A percentile compares a stretch with the other conserved stretches of the same genome.
Evolutionary conservation across 768 basidiomycete genomes (phyloP).

Genomic region (Pisolithus tinctorius): DNA sequence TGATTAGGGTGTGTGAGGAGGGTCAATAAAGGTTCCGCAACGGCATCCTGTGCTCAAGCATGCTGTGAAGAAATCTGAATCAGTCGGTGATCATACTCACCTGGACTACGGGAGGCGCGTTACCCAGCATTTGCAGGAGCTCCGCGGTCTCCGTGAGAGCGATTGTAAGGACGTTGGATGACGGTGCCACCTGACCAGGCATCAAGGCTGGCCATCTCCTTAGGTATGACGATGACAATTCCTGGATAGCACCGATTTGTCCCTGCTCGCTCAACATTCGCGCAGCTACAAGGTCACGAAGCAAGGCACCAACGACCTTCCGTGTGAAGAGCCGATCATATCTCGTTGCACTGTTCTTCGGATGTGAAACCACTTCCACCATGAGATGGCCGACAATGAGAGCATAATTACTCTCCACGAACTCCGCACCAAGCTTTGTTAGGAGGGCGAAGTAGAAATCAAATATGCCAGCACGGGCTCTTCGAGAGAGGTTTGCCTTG

Average conservation of each 20-base stretch:
- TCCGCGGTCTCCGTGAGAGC: slow-evolving; percentile 81
- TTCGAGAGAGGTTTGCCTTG: slow-evolving; percentile 58
- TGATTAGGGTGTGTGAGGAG: slow-evolving; percentile 85
- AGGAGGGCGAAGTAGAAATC: slow-evolving; percentile 83
- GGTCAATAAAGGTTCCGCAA: slow-evolving; percentile 78
- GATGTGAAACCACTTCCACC: slow-evolving; percentile 63
- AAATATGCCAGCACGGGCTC: slow-evolving; percentile 77
- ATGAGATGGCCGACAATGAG: slow-evolving; percentile 75
- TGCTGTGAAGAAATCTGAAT: background rate
- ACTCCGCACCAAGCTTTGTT: slow-evolving; percentile 63
- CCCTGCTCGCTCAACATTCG: slow-evolving; percentile 90
- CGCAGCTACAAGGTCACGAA: slow-evolving; percentile 83
- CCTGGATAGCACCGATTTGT: slow-evolving; percentile 86
- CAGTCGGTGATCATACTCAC: slow-evolving; percentile 27
- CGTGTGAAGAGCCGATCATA: slow-evolving; percentile 73
- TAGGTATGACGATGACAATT: slow-evolving; percentile 73
- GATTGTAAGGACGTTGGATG: slow-evolving; percentile 60
- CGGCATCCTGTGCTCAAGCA: slow-evolving; percentile 53
- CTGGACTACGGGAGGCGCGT: slow-evolving; percentile 85
- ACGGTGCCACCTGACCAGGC: slow-evolving; percentile 73
- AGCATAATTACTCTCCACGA: slow-evolving; percentile 79
- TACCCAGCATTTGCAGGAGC: slow-evolving; percentile 82
- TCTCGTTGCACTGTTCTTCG: slow-evolving; percentile 47
- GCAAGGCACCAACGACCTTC: slow-evolving; percentile 65
- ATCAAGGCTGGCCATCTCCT: slow-evolving; percentile 92